Evolutionary conservation across 306 rosid species (phyloP).

Genomic region (Vachellia pachyceras): DNA sequence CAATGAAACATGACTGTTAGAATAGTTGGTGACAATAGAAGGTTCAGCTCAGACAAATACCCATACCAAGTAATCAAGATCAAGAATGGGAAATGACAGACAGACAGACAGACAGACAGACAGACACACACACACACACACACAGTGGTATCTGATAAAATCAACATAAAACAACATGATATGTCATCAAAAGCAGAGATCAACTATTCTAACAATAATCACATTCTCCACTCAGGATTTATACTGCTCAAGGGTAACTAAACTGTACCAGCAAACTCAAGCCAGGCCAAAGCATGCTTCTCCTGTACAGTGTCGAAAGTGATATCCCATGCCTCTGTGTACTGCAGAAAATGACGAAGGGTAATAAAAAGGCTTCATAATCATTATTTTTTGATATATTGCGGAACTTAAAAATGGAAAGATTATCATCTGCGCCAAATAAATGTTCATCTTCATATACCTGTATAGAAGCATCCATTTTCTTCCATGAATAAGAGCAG

Average conservation of each 20-base stretch:
- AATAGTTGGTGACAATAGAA: too few species aligned
- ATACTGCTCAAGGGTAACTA: slow-evolving; percentile 18
- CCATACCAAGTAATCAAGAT: not conserved
- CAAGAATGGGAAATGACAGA: slow-evolving; percentile 1
- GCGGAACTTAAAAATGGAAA: slow-evolving; percentile 11
- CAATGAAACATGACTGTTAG: not conserved
- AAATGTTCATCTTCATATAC: slow-evolving; percentile 44
- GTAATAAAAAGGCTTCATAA: not conserved
- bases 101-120: too few species aligned
- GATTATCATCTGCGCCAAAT: slow-evolving; percentile 2
- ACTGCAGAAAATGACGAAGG: slow-evolving; percentile 50
- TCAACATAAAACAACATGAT: not conserved
- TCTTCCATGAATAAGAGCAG: slow-evolving; percentile 88
- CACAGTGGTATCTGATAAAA: not conserved
- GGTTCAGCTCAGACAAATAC: not conserved
- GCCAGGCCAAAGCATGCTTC: slow-evolving; percentile 92
- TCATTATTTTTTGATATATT: not conserved
- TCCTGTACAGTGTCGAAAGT: slow-evolving; percentile 80
- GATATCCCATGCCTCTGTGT: slow-evolving; percentile 94
- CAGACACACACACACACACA: too few species aligned
- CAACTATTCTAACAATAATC: not conserved
- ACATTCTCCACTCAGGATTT: slow-evolving; percentile 9
- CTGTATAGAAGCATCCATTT: slow-evolving; percentile 88
- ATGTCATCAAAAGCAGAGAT: not conserved
- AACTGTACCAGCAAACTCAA: slow-evolving; percentile 80